phyloP scores from a whole-genome alignment of 345 rosid genomes.

The Corymbia maculata region DNA sequence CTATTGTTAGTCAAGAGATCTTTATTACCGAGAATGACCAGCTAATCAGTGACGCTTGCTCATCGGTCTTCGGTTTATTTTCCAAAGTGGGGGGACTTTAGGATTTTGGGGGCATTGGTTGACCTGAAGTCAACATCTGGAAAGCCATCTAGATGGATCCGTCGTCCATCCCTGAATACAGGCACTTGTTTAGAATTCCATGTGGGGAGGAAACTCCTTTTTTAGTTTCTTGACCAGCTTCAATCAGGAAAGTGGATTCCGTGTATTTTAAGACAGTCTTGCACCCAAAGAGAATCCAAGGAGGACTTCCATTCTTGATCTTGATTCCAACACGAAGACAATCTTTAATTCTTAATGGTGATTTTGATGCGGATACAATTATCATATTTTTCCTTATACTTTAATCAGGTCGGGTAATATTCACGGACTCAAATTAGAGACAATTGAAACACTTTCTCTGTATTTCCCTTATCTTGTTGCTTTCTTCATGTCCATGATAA shows the following conservation, averaged over 20 bases:
- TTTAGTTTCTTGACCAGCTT: background rate
- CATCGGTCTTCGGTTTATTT: too few relatives aligned
- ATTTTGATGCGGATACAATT: background rate
- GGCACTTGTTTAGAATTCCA: background rate
- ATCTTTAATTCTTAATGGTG: background rate
- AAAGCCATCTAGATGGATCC: too few relatives aligned
- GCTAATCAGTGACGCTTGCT: background rate
- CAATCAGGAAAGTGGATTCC: background rate
- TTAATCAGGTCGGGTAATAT: rapidly evolving
- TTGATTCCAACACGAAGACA: background rate
- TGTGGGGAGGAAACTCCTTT: background rate
- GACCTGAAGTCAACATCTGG: too few relatives aligned
- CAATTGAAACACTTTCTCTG: background rate
- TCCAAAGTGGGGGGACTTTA: too few relatives aligned
- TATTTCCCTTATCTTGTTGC: background rate
- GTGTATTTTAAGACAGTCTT: background rate
- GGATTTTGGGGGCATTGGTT: too few relatives aligned
- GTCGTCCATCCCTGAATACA: too few relatives aligned
- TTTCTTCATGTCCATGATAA: background rate
- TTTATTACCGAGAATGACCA: background rate
- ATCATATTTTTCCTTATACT: background rate
- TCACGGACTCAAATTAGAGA: background rate
- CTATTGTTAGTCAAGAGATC: too few relatives aligned
- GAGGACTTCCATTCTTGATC: background rate
- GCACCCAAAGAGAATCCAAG: background rate